Evolutionary conservation across 768 basidiomycete genomes (phyloP), one percentile per base, ranked within the genome.

Genomic region (Boletus rubescentipes): DNA sequence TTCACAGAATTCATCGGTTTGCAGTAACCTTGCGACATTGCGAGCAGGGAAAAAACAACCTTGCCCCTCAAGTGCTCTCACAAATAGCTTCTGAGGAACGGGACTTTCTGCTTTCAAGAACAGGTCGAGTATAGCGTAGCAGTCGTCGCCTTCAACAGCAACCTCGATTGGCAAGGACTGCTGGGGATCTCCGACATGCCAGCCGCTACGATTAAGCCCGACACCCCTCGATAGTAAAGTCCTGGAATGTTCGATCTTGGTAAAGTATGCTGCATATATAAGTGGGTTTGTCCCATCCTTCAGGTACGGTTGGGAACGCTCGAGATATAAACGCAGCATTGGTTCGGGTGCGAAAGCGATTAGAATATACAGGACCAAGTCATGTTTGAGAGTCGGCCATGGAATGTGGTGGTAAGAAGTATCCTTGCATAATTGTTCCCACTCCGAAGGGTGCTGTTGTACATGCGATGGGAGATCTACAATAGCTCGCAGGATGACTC

Each of bases 1-100:
- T 41, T 59, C 58, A 23, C 58, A 14, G n/a, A 59, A 59, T n/a
- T 59, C 32, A 16, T 55, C 54, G 5, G 58, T 55, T 20, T 55
- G 58, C 7, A 59, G n/a, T 2, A 59, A 30, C 9, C 12, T 53
- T 11, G 41, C 18, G 10, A 36, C 20, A 9, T 46, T 15, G n/a
- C 8, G 12, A 35, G 15, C 6, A 14, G 1, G 2, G 31, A 2
- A 20, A 2, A n/a, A n/a, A n/a, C n/a, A n/a, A n/a, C n/a, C n/a
- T 9, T 2, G 9, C 15, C 11, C 18, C 6, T 4, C 2, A n/a
- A 55, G 30, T 12, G 3, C 21, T 1, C 0, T 0, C 2, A 11
- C 12, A 35, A 55, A 55, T 3, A 55, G 11, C 9, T 16, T 2
- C 3, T 30, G 9, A 5, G 54, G 49, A 14, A 55, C 49, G 16